Conservation (phyloP, 164 flowering plant species). For the Dillenia suffruticosa region DNA sequence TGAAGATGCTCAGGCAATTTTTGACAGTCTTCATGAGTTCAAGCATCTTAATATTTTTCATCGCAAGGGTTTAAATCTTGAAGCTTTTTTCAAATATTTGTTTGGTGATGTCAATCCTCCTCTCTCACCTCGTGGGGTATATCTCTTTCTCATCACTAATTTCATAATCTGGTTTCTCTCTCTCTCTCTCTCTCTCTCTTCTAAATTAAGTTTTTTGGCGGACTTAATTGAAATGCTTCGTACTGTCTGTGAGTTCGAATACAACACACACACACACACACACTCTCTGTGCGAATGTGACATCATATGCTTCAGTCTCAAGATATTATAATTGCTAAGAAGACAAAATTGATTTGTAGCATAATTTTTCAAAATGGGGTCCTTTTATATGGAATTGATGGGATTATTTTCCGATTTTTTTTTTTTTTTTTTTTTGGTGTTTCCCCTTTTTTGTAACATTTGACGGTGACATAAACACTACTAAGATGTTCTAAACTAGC, state of each 20-base stretch:
- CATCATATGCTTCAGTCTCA: too few species aligned
- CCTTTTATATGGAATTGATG: too few species aligned
- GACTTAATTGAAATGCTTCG: background rate
- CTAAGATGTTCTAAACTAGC: too few species aligned
- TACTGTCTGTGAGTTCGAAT: background rate
- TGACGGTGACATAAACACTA: too few species aligned
- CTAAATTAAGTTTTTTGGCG: background rate
- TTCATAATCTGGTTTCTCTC: background rate
- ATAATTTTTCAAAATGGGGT: too few species aligned
- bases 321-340: too few species aligned
- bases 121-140: conserved; percentile 36
- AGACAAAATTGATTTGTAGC: too few species aligned
- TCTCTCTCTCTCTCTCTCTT: background rate
- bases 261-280: background rate
- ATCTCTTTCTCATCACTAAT: background rate
- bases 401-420: too few species aligned
- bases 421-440: too few species aligned
- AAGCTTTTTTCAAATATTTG: conserved; percentile 54
- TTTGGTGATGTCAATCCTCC: conserved; percentile 51
- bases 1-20: conserved; percentile 61
- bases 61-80: conserved; percentile 42
- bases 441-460: too few species aligned
- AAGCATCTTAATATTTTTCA: conserved; percentile 44
- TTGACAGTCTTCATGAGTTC: conserved; percentile 33
- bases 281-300: background rate